Conservation (phyloP, 2,329 filamentous ascomycete genomes). For the Emmonsiellopsis sp. region DNA sequence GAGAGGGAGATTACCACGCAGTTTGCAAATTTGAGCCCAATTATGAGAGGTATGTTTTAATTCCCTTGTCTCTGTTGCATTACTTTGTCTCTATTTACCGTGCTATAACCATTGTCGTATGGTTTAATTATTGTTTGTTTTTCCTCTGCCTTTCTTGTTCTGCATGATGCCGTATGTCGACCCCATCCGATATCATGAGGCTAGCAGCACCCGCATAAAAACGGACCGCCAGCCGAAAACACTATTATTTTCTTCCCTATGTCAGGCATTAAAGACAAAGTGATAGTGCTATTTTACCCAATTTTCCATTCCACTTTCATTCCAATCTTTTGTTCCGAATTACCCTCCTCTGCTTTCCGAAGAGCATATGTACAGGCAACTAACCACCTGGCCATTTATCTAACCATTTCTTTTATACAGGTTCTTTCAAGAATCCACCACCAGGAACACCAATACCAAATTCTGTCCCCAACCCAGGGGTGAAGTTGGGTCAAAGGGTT, state of each 20-base stretch:
- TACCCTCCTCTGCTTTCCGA: background rate
- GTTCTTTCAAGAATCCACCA: constrained; percentile 62
- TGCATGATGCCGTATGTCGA: too few species aligned
- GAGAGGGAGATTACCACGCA: constrained; percentile 68
- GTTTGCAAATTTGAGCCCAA: constrained; percentile 79
- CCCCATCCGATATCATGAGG: too few species aligned
- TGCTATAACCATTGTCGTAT: background rate
- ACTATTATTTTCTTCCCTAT: too few species aligned
- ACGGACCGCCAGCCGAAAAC: too few species aligned
- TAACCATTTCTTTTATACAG: constrained; percentile 20
- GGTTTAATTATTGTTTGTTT: too few species aligned
- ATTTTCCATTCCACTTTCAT: background rate
- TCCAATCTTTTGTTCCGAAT: background rate
- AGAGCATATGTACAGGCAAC: background rate
- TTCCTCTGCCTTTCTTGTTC: too few species aligned
- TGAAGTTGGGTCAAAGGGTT: constrained; percentile 53
- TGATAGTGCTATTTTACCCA: background rate
- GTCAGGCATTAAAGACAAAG: background rate
- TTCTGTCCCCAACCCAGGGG: constrained; percentile 36
- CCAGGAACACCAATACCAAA: constrained; percentile 54
- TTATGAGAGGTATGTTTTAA: constrained; percentile 54
- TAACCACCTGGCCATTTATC: background rate
- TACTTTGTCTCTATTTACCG: constrained; percentile 2
- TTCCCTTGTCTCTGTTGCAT: background rate
- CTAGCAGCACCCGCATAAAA: too few species aligned